A percentile compares a stretch with the other conserved stretches of the same genome.
Conservation (phyloP, 2,329 filamentous ascomycete genomes). For the Fonsecaea monophora region DNA sequence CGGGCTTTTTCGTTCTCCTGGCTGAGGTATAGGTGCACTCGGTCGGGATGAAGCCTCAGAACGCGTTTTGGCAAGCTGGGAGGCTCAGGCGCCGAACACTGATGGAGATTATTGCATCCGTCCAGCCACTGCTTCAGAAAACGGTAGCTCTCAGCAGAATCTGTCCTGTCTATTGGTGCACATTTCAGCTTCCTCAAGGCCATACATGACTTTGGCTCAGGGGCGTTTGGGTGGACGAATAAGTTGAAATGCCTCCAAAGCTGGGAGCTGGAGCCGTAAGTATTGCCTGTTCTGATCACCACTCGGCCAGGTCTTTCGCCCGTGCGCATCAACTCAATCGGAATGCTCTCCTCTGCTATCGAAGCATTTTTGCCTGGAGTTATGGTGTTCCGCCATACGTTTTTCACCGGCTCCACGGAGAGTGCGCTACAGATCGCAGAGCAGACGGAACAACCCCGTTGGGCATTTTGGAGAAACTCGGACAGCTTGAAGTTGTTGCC, state of each 20-base stretch:
- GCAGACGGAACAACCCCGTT: slow-evolving; percentile 2
- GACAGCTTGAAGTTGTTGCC: slow-evolving; percentile 5
- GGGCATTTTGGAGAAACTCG: slow-evolving; percentile 2
- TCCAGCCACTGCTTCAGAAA: slow-evolving; percentile 7
- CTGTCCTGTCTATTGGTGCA: slow-evolving; percentile 10
- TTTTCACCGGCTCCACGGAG: slow-evolving; percentile 3
- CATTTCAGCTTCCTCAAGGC: slow-evolving; percentile 8
- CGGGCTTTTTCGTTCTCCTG: slow-evolving; percentile 6
- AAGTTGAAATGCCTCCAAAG: slow-evolving; percentile 14
- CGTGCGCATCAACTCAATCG: slow-evolving; percentile 12
- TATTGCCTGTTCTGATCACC: slow-evolving; percentile 6
- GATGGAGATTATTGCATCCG: slow-evolving; percentile 1
- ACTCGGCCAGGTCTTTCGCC: background rate
- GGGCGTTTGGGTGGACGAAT: background rate
- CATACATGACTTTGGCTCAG: slow-evolving; percentile 3
- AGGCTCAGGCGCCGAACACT: slow-evolving; percentile 7
- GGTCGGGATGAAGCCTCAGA: slow-evolving; percentile 3
- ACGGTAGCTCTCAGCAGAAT: slow-evolving; percentile 6
- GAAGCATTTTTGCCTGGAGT: background rate
- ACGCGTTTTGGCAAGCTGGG: slow-evolving; percentile 10
- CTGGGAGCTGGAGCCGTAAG: background rate
- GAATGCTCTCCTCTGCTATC: background rate
- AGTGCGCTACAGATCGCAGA: slow-evolving; percentile 10
- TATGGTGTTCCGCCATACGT: background rate
- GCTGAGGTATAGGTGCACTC: slow-evolving; percentile 4